phyloP scores from a whole-genome alignment of 306 rosid species.

The Prinsepia uniflora region DNA sequence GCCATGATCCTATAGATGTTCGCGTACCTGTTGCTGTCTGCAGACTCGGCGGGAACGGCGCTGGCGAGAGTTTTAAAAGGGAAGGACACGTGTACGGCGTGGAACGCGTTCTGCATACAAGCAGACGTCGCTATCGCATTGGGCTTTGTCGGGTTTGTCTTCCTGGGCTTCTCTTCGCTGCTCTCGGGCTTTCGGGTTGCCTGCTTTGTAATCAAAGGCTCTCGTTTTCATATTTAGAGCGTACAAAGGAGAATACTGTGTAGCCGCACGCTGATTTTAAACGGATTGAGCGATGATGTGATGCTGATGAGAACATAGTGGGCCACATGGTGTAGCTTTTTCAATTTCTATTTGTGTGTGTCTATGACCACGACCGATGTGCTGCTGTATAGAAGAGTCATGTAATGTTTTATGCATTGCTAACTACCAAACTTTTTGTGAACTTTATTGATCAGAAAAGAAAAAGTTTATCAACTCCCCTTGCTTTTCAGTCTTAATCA shows the following conservation, averaged over 20 bases:
- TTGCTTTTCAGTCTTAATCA: no score
- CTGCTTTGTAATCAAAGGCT: slow-evolving; percentile 77
- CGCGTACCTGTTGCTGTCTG: slow-evolving; percentile 77
- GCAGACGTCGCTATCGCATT: slow-evolving; percentile 60
- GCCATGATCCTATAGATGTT: slow-evolving; percentile 57
- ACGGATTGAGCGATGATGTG: background rate
- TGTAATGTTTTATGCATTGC: background rate
- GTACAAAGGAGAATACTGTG: slow-evolving; percentile 25
- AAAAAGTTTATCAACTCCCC: no score
- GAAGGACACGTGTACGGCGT: slow-evolving; percentile 61
- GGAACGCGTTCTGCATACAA: slow-evolving; percentile 70
- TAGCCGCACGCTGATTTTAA: slow-evolving; percentile 3
- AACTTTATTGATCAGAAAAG: background rate
- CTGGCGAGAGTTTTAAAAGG: slow-evolving; percentile 47
- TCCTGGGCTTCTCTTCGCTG: slow-evolving; percentile 75
- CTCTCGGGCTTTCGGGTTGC: slow-evolving; percentile 87
- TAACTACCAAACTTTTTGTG: background rate
- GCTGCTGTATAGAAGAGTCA: background rate
- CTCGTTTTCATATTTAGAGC: slow-evolving; percentile 69
- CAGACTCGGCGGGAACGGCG: slow-evolving; percentile 91
- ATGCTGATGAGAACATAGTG: background rate
- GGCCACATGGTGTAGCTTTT: background rate
- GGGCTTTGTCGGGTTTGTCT: slow-evolving; percentile 78
- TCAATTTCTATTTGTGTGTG: background rate
- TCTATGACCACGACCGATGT: background rate